Conservation (phyloP, 1,284 basidiomycete species). For the Mycosarcoma maydis region DNA sequence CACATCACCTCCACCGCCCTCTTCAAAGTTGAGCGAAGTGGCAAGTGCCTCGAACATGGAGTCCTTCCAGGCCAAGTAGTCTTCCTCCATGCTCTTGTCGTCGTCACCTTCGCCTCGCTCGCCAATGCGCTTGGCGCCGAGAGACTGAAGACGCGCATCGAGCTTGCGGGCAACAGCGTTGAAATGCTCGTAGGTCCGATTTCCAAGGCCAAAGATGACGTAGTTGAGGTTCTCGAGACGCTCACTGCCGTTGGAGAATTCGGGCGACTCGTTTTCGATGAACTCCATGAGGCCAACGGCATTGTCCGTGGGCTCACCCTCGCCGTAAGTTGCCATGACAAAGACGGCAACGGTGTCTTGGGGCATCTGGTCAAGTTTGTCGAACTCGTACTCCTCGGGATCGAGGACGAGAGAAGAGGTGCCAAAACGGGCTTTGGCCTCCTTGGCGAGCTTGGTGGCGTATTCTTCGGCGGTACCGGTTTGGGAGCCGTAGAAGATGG, state of each 20-base stretch:
- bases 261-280: constrained; percentile 83
- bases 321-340: constrained; percentile 97
- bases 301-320: constrained; percentile 98
- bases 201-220: constrained; percentile 92
- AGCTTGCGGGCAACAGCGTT: constrained; percentile 86
- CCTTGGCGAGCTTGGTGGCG: constrained; percentile 65
- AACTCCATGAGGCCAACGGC: constrained; percentile 95
- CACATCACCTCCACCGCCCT: constrained; percentile 93
- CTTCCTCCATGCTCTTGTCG: constrained; percentile 99
- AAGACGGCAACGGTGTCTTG: constrained; percentile 88
- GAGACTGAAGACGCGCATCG: constrained; percentile 78
- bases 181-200: constrained; percentile 83
- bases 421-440: constrained; percentile 66
- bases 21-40: constrained; percentile 83
- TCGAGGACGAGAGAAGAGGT: constrained; percentile 64
- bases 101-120: constrained; percentile 96
- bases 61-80: constrained; percentile 99
- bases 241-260: constrained; percentile 82
- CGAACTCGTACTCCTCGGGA: constrained; percentile 80
- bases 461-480: constrained; percentile 67
- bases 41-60: constrained; percentile 92
- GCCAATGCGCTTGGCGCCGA: constrained; percentile 88
- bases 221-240: constrained; percentile 88
- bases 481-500: constrained; percentile 65
- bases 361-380: constrained; percentile 89